A percentile compares a stretch with the other conserved stretches of the same genome.
Conservation (phyloP, 2,329 filamentous ascomycete genomes). For the Pseudovirgaria hyperparasitica region DNA sequence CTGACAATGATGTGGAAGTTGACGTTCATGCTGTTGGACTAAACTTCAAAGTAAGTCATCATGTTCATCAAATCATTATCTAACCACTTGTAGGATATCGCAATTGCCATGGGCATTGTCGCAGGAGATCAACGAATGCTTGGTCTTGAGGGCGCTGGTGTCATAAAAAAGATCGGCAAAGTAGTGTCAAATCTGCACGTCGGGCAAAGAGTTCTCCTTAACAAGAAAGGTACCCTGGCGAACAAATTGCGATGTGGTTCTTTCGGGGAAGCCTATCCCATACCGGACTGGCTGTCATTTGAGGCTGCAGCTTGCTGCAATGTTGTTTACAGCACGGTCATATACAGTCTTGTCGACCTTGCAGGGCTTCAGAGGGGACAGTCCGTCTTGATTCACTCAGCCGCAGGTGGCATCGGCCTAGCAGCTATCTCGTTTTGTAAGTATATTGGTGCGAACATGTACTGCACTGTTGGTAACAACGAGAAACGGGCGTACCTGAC, state of each 20-base stretch:
- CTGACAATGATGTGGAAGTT: conserved; percentile 6
- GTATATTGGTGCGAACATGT: conserved; percentile 12
- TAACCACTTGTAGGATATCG: conserved; percentile 2
- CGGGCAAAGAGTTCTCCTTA: conserved; percentile 5
- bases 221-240: conserved; percentile 4
- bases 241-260: conserved; percentile 3
- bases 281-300: conserved; percentile 1
- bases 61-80: conserved; percentile 1
- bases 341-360: conserved; percentile 2
- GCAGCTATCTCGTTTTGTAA: conserved; percentile 12
- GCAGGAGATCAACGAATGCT: conserved; percentile 6
- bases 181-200: conserved; percentile 1
- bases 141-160: conserved; percentile 9
- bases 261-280: not conserved
- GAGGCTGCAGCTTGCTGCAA: conserved; percentile 3
- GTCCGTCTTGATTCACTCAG: conserved; percentile 18
- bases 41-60: conserved; percentile 5
- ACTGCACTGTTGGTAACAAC: conserved; percentile 11
- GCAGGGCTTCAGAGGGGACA: conserved; percentile 1
- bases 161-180: conserved; percentile 4
- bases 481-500: conserved; percentile 11
- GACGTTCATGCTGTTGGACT: conserved; percentile 5
- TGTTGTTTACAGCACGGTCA: conserved; percentile 1
- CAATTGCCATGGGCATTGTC: conserved; percentile 7
- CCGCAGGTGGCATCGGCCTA: conserved; percentile 17